A percentile compares a stretch with the other conserved stretches of the same genome.
Conservation (phyloP, 371 early-diverging fungal species). For the Amoeboaphelidium protococcarum region DNA sequence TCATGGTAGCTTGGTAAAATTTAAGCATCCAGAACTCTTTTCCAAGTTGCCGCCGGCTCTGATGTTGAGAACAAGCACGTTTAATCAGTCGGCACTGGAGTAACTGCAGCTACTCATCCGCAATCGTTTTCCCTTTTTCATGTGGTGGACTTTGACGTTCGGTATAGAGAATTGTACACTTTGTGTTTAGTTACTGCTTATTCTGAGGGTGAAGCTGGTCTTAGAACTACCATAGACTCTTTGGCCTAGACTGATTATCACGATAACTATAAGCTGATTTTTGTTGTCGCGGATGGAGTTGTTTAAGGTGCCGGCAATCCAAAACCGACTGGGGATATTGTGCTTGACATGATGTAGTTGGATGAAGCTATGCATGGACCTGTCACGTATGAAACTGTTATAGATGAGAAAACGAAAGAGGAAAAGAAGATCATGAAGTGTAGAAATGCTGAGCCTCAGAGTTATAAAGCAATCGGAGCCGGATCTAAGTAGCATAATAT, state of each 20-base stretch:
- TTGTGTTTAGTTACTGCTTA: slow-evolving; percentile 16
- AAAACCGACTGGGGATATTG: slow-evolving; percentile 3
- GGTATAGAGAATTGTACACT: slow-evolving; percentile 12
- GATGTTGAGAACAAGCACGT: neutral
- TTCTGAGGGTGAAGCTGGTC: slow-evolving; percentile 16
- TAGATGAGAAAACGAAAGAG: neutral
- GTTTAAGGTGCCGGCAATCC: slow-evolving; percentile 4
- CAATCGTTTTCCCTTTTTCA: slow-evolving; percentile 8
- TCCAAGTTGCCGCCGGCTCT: too few species aligned
- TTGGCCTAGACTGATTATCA: slow-evolving; percentile 13
- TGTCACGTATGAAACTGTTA: neutral
- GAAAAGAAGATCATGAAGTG: neutral
- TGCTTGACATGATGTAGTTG: slow-evolving; percentile 16
- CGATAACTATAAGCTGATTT: slow-evolving; percentile 16
- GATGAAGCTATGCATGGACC: slow-evolving; percentile 11
- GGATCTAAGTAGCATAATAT: slow-evolving; percentile 15
- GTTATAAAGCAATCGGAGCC: slow-evolving; percentile 15
- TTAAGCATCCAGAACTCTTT: neutral
- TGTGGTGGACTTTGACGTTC: slow-evolving; percentile 15
- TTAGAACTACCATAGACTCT: slow-evolving; percentile 16
- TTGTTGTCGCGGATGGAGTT: slow-evolving; percentile 18
- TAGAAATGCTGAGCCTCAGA: slow-evolving; percentile 6
- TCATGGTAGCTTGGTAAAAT: neutral
- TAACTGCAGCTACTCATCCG: neutral
- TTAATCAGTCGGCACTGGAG: neutral